Percentiles rank a stretch among this genome's conserved stretches.
Evolutionary conservation across 2,329 filamentous ascomycete genomes (phyloP).

Genomic region (Neocucurbitaria cava): DNA sequence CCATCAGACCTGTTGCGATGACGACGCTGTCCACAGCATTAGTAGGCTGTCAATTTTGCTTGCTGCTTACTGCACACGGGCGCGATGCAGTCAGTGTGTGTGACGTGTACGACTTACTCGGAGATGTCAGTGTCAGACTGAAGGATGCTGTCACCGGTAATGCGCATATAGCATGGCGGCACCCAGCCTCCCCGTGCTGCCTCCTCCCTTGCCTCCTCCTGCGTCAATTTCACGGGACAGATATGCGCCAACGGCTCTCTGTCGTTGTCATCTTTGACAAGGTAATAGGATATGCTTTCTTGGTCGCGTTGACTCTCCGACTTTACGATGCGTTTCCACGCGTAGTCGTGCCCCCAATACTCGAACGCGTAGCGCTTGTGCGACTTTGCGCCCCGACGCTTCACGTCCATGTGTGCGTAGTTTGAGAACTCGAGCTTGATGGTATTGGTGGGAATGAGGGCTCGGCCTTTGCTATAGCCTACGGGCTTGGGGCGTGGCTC

Average conservation of each 20-base stretch:
- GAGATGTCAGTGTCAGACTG: conserved; percentile 78
- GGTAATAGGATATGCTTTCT: conserved; percentile 76
- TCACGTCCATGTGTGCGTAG: conserved; percentile 89
- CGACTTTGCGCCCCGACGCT: conserved; percentile 69
- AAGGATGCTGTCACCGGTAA: conserved; percentile 76
- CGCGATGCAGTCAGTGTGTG: conserved; percentile 1
- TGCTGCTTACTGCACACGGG: background rate
- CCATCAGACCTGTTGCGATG: conserved; percentile 85
- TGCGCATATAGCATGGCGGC: conserved; percentile 88
- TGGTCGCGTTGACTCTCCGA: conserved; percentile 64
- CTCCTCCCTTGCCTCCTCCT: conserved; percentile 74
- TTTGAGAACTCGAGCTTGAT: conserved; percentile 96
- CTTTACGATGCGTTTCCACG: conserved; percentile 78
- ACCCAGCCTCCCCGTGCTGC: conserved; percentile 85
- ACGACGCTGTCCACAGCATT: conserved; percentile 70
- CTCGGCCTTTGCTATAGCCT: conserved; percentile 49
- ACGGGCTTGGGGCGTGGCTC: conserved; percentile 41
- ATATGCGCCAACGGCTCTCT: conserved; percentile 78
- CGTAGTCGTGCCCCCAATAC: conserved; percentile 88
- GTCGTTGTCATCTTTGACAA: conserved; percentile 71
- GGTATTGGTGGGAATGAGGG: conserved; percentile 69
- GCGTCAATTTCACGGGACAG: conserved; percentile 77
- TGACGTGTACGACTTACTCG: conserved; percentile 68
- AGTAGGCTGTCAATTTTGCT: conserved; percentile 13
- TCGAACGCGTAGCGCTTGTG: conserved; percentile 87